Conservation (phyloP, 2,329 filamentous ascomycete species). For the Fusarium sp. region DNA sequence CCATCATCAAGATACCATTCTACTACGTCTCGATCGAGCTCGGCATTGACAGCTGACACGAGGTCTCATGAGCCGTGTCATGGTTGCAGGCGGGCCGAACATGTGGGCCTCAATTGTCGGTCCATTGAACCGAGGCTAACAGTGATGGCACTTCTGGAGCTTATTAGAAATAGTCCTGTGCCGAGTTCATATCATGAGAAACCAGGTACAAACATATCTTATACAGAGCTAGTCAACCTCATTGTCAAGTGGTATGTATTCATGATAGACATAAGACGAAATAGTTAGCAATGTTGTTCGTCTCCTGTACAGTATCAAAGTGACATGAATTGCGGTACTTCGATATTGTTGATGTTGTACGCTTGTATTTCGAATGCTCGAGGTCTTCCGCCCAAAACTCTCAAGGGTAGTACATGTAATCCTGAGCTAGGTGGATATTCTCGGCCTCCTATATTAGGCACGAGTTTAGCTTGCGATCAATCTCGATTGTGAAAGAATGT, state of each 20-base stretch:
- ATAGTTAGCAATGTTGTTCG: not conserved
- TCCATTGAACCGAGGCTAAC: slow-evolving; percentile 38
- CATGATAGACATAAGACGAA: not conserved
- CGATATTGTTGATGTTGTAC: no score
- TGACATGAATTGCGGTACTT: not conserved
- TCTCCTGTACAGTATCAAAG: not conserved
- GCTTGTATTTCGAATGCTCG: no score
- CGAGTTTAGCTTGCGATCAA: no score
- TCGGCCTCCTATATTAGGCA: no score
- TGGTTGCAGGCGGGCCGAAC: slow-evolving; percentile 19
- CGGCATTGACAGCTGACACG: slow-evolving; percentile 22
- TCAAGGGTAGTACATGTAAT: no score
- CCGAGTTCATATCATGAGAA: not conserved
- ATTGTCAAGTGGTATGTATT: not conserved
- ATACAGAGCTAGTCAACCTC: not conserved
- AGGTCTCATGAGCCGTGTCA: slow-evolving; percentile 38
- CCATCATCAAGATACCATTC: not conserved
- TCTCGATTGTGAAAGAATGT: no score
- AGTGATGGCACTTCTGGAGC: not conserved
- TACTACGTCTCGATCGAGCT: slow-evolving; percentile 3
- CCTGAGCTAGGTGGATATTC: no score
- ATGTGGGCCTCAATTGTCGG: slow-evolving; percentile 20
- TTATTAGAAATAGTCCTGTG: not conserved
- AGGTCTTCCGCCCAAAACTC: no score
- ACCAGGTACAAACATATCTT: not conserved